Evolutionary conservation across 2,329 filamentous ascomycete species (phyloP), one percentile per base, ranked within the genome.

Genomic region (Colletotrichum musae): DNA sequence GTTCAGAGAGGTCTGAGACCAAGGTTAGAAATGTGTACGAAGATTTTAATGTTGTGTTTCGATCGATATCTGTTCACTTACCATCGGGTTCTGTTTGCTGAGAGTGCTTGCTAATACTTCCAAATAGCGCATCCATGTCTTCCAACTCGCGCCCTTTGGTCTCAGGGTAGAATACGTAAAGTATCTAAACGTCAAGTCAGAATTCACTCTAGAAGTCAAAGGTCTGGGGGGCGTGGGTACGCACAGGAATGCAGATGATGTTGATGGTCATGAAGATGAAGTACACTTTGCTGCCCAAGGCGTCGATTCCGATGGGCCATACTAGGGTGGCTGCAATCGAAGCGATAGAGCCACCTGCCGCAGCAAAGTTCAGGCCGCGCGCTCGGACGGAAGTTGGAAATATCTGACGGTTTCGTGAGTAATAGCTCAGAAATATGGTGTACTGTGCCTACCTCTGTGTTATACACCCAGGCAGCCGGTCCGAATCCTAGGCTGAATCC

Each of bases 401-500:
- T 71, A 89, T 89, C 82, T 84, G 10, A 36, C 9, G 32, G 32
- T 36, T 36, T 10, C 32, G 32, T 36, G 5, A 36, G 32, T 36
- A 36, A 3, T 36, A 10, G 7, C 10, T 6, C 32, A 36, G 32
- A 10, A 43, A 43, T 5, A n/a, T 53, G 4, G 58, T 10, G 32
- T 6, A 26, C 10, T 15, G 5, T 13, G 5, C 76, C 26, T 70
- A 87, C 85, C 79, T 90, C 87, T 0, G 86, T 83, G n/a, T 86
- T 85, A 70, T 89, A 89, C 0, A 89, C 86, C 87, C 87, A 90
- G 0, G 86, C 82, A 1, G 86, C 84, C 0, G 87, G 86, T 0
- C 87, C 87, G 51, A 89, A 88, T 0, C 87, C 86, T 70, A 89
- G 80, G 58, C 85, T 88, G 73, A 88, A 89, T 0, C 87, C 87